Evolutionary conservation across 2,329 filamentous ascomycete species (phyloP), one percentile per base, ranked within the genome.

Genomic region (Dactylonectria macrodidyma): DNA sequence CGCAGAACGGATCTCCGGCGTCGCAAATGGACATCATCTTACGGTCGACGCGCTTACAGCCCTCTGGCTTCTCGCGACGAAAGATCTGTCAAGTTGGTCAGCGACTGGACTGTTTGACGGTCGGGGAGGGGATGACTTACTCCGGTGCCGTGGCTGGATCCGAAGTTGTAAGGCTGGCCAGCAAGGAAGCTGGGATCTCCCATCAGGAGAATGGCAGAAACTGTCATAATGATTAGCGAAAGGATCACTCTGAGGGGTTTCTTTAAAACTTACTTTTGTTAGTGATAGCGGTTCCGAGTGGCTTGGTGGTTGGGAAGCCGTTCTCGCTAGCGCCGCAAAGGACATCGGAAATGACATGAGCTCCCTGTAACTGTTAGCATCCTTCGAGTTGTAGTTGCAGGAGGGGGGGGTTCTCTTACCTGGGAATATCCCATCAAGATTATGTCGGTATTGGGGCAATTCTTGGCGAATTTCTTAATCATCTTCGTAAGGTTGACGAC

Each of bases 381-480:
- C 30, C n/a, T 46, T 46, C 2, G 3, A 19, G 3, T 9, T 5
- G 10, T 2, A 5, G 2, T 3, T 2, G 1, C 8, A 14, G 6
- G 2, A 19, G 19, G 8, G 14, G 5, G 12, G 3, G 36, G 1
- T 2, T 7, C 10, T 51, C 54, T 41, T 19, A 72, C 72, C 55
- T 75, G 73, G 2, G 74, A 76, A 8, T 69, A 75, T 0, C 74
- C 74, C 24, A 76, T 68, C 0, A 76, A 44, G n/a, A 76, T 60
- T 16, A 75, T 70, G 61, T 73, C 74, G 3, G 70, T 68, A 2
- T 34, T 12, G 1, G 74, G 74, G 22, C 74, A 76, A 7, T 33
- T 12, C 2, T 51, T 14, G 8, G 65, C 65, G 22, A 69, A 74
- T 19, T 61, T 36, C 8, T 52, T 51, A 5, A 76, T 36, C 12